Conservation (phyloP, 2,329 filamentous ascomycete species). For the Colletotrichum simmondsii region DNA sequence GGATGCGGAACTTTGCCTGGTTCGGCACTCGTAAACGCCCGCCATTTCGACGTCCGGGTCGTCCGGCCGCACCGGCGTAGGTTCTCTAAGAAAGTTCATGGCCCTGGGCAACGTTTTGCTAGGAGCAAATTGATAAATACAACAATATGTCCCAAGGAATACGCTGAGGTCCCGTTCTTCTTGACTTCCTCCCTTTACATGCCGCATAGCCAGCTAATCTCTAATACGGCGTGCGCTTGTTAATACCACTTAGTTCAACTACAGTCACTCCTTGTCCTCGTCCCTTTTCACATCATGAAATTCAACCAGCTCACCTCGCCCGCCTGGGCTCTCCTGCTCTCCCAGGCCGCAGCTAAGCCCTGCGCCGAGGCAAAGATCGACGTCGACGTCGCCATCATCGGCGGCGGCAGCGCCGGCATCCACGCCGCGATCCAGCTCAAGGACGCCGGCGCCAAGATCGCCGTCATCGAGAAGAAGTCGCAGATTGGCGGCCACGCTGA, state of each 20-base stretch:
- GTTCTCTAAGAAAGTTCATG: neutral
- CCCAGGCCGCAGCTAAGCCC: neutral
- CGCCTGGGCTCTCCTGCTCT: neutral
- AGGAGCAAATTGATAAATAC: neutral
- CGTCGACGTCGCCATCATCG: slow-evolving; percentile 47
- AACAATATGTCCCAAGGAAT: neutral
- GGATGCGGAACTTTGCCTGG: neutral
- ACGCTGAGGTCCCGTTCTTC: neutral
- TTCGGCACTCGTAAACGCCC: neutral
- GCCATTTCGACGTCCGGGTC: neutral
- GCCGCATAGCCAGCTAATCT: neutral
- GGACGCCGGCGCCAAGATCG: slow-evolving; percentile 47
- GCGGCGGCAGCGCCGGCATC: slow-evolving; percentile 53
- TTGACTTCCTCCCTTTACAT: neutral
- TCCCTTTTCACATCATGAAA: slow-evolving; percentile 5
- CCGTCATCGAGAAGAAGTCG: slow-evolving; percentile 50
- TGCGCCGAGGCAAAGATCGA: neutral
- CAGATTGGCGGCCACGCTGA: slow-evolving; percentile 53
- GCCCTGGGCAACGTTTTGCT: neutral
- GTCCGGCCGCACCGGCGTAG: neutral
- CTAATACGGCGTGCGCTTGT: neutral
- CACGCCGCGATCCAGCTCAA: slow-evolving; percentile 52
- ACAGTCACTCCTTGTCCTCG: neutral
- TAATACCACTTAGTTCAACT: neutral
- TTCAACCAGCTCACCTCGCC: slow-evolving; percentile 12